Base-by-base conservation (phyloP, 1,284 basidiomycete species). In the Tilletia horrida region DNA sequence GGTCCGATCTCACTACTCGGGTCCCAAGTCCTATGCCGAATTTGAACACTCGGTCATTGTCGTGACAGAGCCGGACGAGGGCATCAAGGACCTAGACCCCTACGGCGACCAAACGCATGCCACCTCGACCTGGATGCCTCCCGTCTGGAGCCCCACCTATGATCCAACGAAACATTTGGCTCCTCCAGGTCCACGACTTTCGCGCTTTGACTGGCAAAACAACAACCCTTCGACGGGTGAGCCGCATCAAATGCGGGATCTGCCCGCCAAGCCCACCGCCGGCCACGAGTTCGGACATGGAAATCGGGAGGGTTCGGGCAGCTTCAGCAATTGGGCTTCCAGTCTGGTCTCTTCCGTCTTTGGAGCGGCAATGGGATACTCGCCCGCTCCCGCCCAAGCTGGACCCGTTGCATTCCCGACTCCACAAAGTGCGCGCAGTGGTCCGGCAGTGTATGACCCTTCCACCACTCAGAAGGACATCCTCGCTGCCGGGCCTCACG, bases 201-300 rank as follows among this genome's bases (percentile, higher is more conserved):
- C 40, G 13, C 61, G 61, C 18, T 62, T 62, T n/a, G 42, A 62
- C 21, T 62, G 61, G 61, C 61, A 62, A 23, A 13, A 42, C 40
- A 42, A 42, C 16, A 27, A 62, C 9, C 14, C 61, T 11, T 62
- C 61, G 9, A 42, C 9, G 3, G 18, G 35, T 9, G 61, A 62
- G 18, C 35, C 35, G 6, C 35, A 40, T 40, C 35, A 40, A 6
- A 11, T 40, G 35, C 35, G 35, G 4, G 11, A 40, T 11, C 35
- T 40, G 35, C 35, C 35, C 4, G 6, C 35, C 6, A n/a, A 11
- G 14, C 61, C 23, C 4, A n/a, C 61, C 23, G 35, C 14, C 40
- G 16, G 14, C 23, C 31, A 43, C 61, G 42, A 62, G 42, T 45
- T 62, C 14, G 61, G 61, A 8, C 42, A 62, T 21, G 29, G 61